These are phyloP conservation scores for Tolypocladium guangdongense DNA, from an alignment of 2,329 filamentous ascomycete genomes.

Conservation along the genomic window DNA sequence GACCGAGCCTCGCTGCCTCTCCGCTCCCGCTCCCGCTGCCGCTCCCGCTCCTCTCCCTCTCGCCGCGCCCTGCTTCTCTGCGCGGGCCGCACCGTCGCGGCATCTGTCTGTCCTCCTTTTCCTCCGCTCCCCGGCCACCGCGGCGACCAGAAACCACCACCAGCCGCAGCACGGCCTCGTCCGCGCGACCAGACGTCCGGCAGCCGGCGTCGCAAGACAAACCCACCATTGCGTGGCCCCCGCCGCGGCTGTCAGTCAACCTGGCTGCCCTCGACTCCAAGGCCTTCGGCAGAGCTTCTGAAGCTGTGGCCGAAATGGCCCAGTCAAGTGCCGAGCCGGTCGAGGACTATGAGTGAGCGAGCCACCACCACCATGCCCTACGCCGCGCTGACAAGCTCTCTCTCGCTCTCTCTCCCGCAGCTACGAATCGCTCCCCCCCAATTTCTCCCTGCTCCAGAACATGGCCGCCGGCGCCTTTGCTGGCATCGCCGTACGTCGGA, in stretches of 20 bases:
- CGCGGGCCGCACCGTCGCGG: not conserved
- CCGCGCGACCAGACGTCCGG: not conserved
- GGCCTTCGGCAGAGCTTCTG: conserved; percentile 50
- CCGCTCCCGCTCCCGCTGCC: too few species aligned
- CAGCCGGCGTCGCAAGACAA: not conserved
- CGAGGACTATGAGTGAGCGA: conserved; percentile 56
- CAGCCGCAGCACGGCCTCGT: not conserved
- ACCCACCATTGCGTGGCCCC: not conserved
- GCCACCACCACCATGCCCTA: not conserved
- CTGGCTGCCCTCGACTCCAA: conserved; percentile 52
- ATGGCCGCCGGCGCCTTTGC: conserved; percentile 96
- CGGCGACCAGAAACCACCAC: not conserved
- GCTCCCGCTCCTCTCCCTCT: not conserved
- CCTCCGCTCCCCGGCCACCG: not conserved
- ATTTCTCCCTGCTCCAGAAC: conserved; percentile 88
- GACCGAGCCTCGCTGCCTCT: too few species aligned
- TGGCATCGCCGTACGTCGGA: conserved; percentile 69
- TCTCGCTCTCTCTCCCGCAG: conserved; percentile 22
- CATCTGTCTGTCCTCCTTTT: not conserved
- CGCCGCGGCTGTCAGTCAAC: conserved; percentile 34
- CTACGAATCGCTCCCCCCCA: conserved; percentile 89
- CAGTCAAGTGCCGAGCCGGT: conserved; percentile 52
- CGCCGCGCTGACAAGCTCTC: not conserved
- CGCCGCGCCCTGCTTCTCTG: not conserved
- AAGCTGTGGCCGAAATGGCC: conserved; percentile 60